A percentile compares a stretch with the other conserved stretches of the same genome.
Evolutionary conservation across 2,329 filamentous ascomycete species (phyloP).

Genomic region (Colletotrichum eremochloae): DNA sequence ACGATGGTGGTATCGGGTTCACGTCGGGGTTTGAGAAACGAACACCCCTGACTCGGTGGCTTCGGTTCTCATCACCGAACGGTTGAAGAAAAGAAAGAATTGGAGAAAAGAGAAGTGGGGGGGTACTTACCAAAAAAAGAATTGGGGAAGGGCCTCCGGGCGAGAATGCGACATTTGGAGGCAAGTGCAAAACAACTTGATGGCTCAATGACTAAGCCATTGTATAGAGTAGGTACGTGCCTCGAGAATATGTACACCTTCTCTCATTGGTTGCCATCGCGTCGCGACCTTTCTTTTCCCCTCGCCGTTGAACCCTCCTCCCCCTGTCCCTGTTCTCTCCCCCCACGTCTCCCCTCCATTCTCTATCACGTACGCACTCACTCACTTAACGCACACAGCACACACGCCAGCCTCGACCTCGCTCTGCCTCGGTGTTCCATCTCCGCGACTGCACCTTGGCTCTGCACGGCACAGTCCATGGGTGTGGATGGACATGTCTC

Average conservation of each 20-base stretch:
- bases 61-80: constrained; percentile 25
- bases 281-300: constrained; percentile 6
- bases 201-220: no score
- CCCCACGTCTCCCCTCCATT: no score
- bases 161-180: no score
- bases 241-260: no score
- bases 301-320: background rate
- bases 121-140: background rate
- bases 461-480: background rate
- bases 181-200: no score
- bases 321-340: background rate
- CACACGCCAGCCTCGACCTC: background rate
- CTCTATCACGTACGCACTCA: no score
- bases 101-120: background rate
- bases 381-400: no score
- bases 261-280: background rate
- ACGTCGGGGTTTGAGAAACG: constrained; percentile 14
- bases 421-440: constrained; percentile 28
- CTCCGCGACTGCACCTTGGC: constrained; percentile 11
- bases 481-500: background rate
- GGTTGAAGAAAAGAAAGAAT: constrained; percentile 1
- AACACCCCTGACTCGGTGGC: constrained; percentile 25
- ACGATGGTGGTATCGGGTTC: constrained; percentile 1
- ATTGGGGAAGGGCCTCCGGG: background rate
- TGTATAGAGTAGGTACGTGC: no score